A percentile compares a stretch with the other conserved stretches of the same genome.
Evolutionary conservation across 768 basidiomycete genomes (phyloP).

Genomic region (Boletales sp.): DNA sequence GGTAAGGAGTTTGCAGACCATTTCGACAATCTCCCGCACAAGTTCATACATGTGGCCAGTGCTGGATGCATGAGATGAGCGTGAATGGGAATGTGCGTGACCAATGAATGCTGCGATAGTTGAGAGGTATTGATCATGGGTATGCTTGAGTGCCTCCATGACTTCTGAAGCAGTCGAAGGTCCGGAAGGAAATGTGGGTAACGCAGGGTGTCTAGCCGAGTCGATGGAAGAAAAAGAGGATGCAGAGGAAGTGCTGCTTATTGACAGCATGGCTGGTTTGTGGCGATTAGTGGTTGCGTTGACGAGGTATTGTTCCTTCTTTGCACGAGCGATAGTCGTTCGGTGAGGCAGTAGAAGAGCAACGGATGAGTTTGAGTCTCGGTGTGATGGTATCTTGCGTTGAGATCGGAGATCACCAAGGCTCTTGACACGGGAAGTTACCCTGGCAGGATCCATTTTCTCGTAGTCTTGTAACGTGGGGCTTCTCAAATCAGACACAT

Average conservation of each 20-base stretch:
- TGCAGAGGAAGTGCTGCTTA: slow-evolving; percentile 69
- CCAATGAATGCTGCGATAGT: slow-evolving; percentile 98
- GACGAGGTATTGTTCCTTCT: slow-evolving; percentile 38
- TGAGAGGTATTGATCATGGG: slow-evolving; percentile 88
- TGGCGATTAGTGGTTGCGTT: slow-evolving; percentile 40
- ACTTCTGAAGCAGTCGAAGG: slow-evolving; percentile 67
- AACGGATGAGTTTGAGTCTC: slow-evolving; percentile 35
- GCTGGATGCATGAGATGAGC: slow-evolving; percentile 85
- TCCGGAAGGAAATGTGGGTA: slow-evolving; percentile 65
- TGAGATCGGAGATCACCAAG: slow-evolving; percentile 46
- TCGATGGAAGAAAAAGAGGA: slow-evolving; percentile 69
- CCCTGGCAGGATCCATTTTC: slow-evolving; percentile 20
- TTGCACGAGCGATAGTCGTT: slow-evolving; percentile 23
- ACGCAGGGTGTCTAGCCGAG: slow-evolving; percentile 41
- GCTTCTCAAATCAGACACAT: slow-evolving; percentile 33
- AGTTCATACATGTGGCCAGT: slow-evolving; percentile 94
- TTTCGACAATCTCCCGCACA: slow-evolving; percentile 91
- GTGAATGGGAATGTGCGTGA: slow-evolving; percentile 90
- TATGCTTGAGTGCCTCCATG: slow-evolving; percentile 71
- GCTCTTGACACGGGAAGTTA: slow-evolving; percentile 47
- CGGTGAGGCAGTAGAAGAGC: slow-evolving; percentile 36
- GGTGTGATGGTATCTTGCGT: slow-evolving; percentile 29
- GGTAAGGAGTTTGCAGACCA: slow-evolving; percentile 86
- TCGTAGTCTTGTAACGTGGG: slow-evolving; percentile 20
- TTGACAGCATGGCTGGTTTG: slow-evolving; percentile 45